These are phyloP conservation scores for Chaetomium fimeti DNA, from an alignment of 495 filamentous ascomycete genomes.

Conservation along the genomic window DNA sequence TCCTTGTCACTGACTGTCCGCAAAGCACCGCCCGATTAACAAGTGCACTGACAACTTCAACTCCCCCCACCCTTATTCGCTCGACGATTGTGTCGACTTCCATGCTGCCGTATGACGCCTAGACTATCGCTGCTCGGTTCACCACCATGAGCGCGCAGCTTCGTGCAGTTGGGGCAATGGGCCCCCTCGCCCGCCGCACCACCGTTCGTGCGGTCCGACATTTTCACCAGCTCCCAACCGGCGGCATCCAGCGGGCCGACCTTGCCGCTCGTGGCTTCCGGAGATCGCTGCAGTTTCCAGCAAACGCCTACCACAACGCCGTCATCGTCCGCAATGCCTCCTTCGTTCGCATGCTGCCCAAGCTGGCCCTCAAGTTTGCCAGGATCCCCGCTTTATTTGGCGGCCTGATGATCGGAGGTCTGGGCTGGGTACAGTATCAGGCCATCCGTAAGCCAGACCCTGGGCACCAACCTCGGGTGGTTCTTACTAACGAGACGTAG, in stretches of 20 bases:
- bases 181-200: slow-evolving; percentile 59
- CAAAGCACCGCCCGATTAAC: slow-evolving; percentile 7
- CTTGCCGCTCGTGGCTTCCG: slow-evolving; percentile 57
- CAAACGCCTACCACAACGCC: slow-evolving; percentile 80
- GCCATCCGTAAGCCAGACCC: slow-evolving; percentile 67
- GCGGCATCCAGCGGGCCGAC: slow-evolving; percentile 68
- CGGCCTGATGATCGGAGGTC: slow-evolving; percentile 76
- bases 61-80: not conserved
- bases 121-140: slow-evolving; percentile 17
- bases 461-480: not conserved
- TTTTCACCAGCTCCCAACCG: slow-evolving; percentile 61
- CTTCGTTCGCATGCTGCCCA: slow-evolving; percentile 81
- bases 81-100: slow-evolving; percentile 3
- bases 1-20: not conserved
- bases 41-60: not conserved
- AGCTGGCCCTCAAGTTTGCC: slow-evolving; percentile 81
- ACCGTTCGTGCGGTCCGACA: slow-evolving; percentile 61
- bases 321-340: slow-evolving; percentile 82
- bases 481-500: slow-evolving; percentile 40
- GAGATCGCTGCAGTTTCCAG: slow-evolving; percentile 69
- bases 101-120: slow-evolving; percentile 26
- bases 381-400: slow-evolving; percentile 88
- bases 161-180: slow-evolving; percentile 65
- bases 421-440: slow-evolving; percentile 95
- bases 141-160: slow-evolving; percentile 82